A percentile compares a stretch with the other conserved stretches of the same genome.
Conservation (phyloP, 805 yeast genomes). For the Yamadazyma olivae region DNA sequence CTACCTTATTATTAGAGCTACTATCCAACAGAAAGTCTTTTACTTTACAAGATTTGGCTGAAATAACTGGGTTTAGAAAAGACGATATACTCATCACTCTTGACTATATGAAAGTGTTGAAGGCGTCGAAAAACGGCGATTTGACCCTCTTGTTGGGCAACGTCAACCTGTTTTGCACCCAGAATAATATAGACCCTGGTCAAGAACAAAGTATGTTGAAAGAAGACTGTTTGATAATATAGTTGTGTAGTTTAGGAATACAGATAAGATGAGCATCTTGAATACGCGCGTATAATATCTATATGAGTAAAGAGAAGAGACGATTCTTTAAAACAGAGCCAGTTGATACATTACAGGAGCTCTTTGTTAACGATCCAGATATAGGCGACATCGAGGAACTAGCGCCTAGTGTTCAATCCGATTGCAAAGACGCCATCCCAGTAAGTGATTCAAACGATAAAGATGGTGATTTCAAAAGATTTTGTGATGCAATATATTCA, state of each 20-base stretch:
- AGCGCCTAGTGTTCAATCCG: neutral
- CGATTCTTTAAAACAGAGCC: no score
- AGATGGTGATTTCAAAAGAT: neutral
- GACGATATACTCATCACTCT: slow-evolving; percentile 62
- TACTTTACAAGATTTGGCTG: slow-evolving; percentile 49
- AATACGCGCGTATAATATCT: neutral
- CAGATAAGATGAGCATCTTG: neutral
- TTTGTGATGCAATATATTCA: neutral
- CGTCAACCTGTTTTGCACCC: slow-evolving; percentile 27
- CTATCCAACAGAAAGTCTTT: slow-evolving; percentile 16
- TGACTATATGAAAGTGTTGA: slow-evolving; percentile 45
- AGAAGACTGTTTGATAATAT: slow-evolving; percentile 25
- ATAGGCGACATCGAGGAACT: neutral
- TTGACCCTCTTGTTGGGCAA: slow-evolving; percentile 13
- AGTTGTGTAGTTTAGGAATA: neutral
- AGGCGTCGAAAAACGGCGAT: slow-evolving; percentile 3
- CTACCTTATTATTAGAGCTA: slow-evolving; percentile 15
- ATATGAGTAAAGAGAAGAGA: slow-evolving; percentile 4
- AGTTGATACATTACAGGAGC: no score
- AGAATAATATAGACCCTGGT: slow-evolving; percentile 20
- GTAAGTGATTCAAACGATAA: neutral
- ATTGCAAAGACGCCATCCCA: neutral
- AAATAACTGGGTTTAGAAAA: slow-evolving; percentile 58
- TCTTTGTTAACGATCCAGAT: no score
- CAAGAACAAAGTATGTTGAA: slow-evolving; percentile 27